Conservation (phyloP, 2,329 filamentous ascomycete species). For the Penicillium palitans region DNA sequence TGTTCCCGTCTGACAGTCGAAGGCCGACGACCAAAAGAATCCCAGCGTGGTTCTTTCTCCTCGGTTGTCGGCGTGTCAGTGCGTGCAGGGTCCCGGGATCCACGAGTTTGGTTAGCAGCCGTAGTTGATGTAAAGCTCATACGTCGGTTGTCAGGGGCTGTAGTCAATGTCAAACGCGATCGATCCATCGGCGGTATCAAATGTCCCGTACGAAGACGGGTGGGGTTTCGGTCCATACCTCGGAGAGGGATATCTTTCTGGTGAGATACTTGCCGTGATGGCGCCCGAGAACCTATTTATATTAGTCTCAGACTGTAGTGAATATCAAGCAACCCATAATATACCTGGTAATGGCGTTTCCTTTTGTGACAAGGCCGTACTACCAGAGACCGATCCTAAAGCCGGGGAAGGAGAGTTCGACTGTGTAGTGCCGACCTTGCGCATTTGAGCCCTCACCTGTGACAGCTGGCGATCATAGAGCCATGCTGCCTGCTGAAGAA, state of each 20-base stretch:
- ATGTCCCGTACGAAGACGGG: too few relatives aligned
- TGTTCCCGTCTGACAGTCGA: slow-evolving; percentile 30
- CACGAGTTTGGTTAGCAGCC: slow-evolving; percentile 32
- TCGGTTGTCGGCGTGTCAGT: slow-evolving; percentile 27
- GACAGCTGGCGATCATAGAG: slow-evolving; percentile 88
- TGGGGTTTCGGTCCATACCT: slow-evolving; percentile 22
- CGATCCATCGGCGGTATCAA: not conserved
- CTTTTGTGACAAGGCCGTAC: slow-evolving; percentile 38
- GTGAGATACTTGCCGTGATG: slow-evolving; percentile 41
- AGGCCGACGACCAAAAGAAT: slow-evolving; percentile 24
- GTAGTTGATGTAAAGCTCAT: slow-evolving; percentile 34
- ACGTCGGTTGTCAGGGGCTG: slow-evolving; percentile 25
- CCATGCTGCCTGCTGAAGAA: slow-evolving; percentile 91
- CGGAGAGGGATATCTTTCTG: slow-evolving; percentile 36
- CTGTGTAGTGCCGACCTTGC: slow-evolving; percentile 56
- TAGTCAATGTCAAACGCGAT: slow-evolving; percentile 6
- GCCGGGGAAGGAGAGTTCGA: slow-evolving; percentile 46
- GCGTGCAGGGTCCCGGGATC: slow-evolving; percentile 27
- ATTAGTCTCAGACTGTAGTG: not conserved
- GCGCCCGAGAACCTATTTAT: slow-evolving; percentile 39
- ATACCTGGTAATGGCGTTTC: slow-evolving; percentile 36
- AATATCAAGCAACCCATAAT: not conserved
- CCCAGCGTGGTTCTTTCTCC: slow-evolving; percentile 28
- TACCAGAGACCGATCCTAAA: slow-evolving; percentile 46
- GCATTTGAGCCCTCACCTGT: slow-evolving; percentile 86